Evolutionary conservation across 129 eudicot genomes (phyloP).

Genomic region (Ambrosia artemisiifolia): DNA sequence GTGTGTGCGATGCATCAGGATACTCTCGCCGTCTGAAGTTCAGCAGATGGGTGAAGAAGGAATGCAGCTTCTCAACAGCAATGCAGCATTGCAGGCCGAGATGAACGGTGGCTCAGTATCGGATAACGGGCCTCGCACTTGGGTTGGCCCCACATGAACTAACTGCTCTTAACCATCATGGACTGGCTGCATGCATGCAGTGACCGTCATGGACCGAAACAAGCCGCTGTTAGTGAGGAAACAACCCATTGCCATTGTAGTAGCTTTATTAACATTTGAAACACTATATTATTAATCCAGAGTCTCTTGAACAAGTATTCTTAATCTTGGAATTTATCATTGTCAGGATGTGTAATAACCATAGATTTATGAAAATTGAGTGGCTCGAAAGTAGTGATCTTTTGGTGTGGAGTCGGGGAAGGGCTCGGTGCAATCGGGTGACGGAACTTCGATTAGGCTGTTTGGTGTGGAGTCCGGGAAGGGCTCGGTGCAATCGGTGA

Average conservation of each 20-base stretch:
- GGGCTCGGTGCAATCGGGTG: no score
- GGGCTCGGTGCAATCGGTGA: no score
- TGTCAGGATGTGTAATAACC: neutral
- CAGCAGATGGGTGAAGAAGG: conserved; percentile 99
- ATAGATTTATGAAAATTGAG: neutral
- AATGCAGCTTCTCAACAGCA: conserved; percentile 86
- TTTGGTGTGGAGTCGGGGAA: no score
- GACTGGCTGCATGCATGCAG: no score
- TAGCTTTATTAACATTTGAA: conserved; percentile 28
- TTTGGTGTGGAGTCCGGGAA: no score
- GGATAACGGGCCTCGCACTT: conserved; percentile 35
- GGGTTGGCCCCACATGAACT: conserved; percentile 31
- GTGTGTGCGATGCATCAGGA: conserved; percentile 86
- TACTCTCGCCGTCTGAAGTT: conserved; percentile 87
- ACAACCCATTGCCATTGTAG: conserved; percentile 27
- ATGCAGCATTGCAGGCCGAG: conserved; percentile 48
- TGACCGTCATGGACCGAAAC: neutral
- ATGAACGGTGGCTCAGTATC: conserved; percentile 21
- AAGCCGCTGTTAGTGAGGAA: conserved; percentile 16
- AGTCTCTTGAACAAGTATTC: neutral
- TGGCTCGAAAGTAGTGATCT: neutral
- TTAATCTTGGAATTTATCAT: neutral
- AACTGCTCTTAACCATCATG: neutral
- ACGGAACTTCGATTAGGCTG: no score
- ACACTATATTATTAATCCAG: conserved; percentile 10